Percentiles rank a stretch among this genome's conserved stretches.
Evolutionary conservation across 345 rosid species (phyloP).

Genomic region (Excoecaria cochinchinensis): DNA sequence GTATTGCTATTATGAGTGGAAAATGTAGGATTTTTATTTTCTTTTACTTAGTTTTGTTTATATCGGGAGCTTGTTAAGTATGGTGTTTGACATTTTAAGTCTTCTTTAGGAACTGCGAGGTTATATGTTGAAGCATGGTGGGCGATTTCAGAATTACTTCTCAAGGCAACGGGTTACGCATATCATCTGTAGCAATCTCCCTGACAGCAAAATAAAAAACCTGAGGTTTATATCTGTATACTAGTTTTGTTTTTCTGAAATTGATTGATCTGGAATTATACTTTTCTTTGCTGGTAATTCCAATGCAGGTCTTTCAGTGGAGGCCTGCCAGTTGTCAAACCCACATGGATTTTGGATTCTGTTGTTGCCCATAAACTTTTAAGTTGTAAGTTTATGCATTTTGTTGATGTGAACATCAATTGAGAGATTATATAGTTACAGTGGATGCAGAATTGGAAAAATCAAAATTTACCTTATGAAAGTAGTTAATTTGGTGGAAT

Average conservation of each 20-base stretch:
- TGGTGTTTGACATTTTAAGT: neutral
- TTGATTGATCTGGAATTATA: neutral
- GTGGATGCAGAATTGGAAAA: neutral
- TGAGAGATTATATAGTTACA: neutral
- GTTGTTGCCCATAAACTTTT: slow-evolving; percentile 68
- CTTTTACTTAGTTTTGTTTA: neutral
- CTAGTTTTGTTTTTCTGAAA: slow-evolving; percentile 3
- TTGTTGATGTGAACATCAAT: neutral
- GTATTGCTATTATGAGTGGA: neutral
- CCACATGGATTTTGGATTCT: slow-evolving; percentile 81
- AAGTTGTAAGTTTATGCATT: slow-evolving; percentile 60
- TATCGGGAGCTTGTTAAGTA: neutral
- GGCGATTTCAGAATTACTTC: slow-evolving; percentile 81
- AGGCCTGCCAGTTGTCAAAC: slow-evolving; percentile 95
- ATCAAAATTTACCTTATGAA: too few species aligned
- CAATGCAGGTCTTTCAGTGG: slow-evolving; percentile 75
- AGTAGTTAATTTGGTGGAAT: too few species aligned
- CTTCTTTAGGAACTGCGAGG: slow-evolving; percentile 64
- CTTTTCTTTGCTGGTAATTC: slow-evolving; percentile 14
- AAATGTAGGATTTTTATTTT: neutral
- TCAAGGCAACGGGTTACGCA: slow-evolving; percentile 79
- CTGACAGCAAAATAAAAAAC: slow-evolving; percentile 82
- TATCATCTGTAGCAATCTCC: slow-evolving; percentile 89
- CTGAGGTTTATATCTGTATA: slow-evolving; percentile 49
- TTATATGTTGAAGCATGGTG: slow-evolving; percentile 73